Conservation (phyloP, 768 basidiomycete species). For the Leccinum incarnatum region DNA sequence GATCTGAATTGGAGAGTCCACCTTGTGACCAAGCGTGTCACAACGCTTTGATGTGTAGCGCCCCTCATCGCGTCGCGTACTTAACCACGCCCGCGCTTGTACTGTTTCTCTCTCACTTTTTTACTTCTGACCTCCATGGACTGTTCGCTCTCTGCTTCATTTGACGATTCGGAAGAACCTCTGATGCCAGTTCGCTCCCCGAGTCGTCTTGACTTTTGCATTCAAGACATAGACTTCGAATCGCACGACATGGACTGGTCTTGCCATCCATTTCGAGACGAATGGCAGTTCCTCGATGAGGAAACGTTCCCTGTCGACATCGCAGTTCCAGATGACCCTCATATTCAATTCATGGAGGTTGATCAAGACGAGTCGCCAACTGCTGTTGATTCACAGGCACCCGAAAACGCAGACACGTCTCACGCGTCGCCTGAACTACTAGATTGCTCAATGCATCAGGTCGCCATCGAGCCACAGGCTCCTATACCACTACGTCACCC, state of each 20-base stretch:
- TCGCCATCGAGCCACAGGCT: conserved; percentile 14
- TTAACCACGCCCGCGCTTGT: conserved; percentile 9
- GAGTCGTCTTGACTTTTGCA: conserved; percentile 47
- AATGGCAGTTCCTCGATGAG: conserved; percentile 4
- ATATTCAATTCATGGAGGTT: background rate
- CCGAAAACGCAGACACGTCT: conserved; percentile 10
- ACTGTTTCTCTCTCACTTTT: background rate
- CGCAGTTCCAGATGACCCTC: background rate
- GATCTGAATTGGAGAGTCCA: conserved; percentile 3
- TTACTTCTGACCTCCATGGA: conserved; percentile 6
- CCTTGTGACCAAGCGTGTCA: conserved; percentile 21
- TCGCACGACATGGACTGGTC: conserved; percentile 14
- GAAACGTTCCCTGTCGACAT: conserved; percentile 5
- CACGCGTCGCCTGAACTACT: conserved; percentile 12
- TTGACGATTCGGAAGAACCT: conserved; percentile 14
- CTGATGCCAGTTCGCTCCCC: conserved; percentile 41
- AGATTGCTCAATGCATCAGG: conserved; percentile 16
- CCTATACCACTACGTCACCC: conserved; percentile 25
- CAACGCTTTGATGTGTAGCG: conserved; percentile 20
- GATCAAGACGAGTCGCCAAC: conserved; percentile 5
- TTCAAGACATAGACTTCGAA: conserved; percentile 1
- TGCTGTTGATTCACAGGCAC: conserved; percentile 11
- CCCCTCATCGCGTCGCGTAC: conserved; percentile 7
- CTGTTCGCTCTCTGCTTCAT: conserved; percentile 4
- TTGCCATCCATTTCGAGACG: background rate